Evolutionary conservation across 2,329 filamentous ascomycete species (phyloP).

Genomic region (Aspergillus pseudoviridinutans): DNA sequence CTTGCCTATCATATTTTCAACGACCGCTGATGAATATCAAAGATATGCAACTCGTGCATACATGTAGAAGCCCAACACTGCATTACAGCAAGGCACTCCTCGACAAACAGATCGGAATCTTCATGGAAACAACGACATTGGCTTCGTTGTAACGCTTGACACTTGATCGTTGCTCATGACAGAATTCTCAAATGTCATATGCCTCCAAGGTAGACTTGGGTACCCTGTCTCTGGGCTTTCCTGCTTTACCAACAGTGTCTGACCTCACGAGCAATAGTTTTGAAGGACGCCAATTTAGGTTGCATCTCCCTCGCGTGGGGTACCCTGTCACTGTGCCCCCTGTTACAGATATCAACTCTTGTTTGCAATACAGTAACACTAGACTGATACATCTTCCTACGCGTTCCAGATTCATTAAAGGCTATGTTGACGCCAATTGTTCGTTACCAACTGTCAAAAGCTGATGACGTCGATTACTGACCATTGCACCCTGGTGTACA

Average conservation of each 20-base stretch:
- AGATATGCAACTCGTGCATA: slow-evolving; percentile 24
- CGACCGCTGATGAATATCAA: slow-evolving; percentile 10
- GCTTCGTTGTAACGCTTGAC: background rate
- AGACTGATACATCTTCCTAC: background rate
- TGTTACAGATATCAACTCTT: background rate
- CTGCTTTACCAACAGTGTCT: background rate
- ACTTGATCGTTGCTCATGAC: background rate
- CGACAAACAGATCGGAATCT: slow-evolving; percentile 4
- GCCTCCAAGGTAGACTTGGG: background rate
- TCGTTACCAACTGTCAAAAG: slow-evolving; percentile 5
- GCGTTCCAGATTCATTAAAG: background rate
- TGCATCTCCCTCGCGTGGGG: background rate
- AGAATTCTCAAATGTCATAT: background rate
- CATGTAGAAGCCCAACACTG: slow-evolving; percentile 16
- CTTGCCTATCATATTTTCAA: slow-evolving; percentile 2
- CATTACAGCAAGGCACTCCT: slow-evolving; percentile 2
- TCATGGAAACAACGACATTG: slow-evolving; percentile 9
- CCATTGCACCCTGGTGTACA: background rate
- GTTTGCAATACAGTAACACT: background rate
- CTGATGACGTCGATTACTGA: slow-evolving; percentile 18
- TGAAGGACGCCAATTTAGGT: background rate
- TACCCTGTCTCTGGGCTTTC: background rate
- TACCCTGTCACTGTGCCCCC: background rate
- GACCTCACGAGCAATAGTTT: background rate
- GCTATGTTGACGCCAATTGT: no score